Evolutionary conservation across 2,329 filamentous ascomycete species (phyloP).

Genomic region (Penicillium rolfsii): DNA sequence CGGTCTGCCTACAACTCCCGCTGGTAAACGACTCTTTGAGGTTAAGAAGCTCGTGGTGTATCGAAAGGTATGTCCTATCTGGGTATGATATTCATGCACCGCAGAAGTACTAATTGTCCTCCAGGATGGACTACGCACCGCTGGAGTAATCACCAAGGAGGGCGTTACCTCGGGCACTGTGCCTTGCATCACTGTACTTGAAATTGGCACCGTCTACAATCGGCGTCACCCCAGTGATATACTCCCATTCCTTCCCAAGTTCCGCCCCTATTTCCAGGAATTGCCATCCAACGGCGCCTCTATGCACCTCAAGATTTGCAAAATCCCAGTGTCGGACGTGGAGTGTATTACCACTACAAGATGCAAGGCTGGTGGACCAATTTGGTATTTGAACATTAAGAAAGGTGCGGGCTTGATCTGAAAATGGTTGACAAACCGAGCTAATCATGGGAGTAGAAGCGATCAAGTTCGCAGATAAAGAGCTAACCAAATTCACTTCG

Average conservation of each 20-base stretch:
- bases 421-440: constrained; percentile 7
- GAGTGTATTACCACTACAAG: constrained; percentile 79
- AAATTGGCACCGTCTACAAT: constrained; percentile 70
- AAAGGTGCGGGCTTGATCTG: constrained; percentile 49
- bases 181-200: constrained; percentile 75
- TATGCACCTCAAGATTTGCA: constrained; percentile 68
- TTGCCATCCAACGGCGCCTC: constrained; percentile 69
- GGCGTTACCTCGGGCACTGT: constrained; percentile 68
- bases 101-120: constrained; percentile 24
- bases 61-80: constrained; percentile 56
- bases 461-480: constrained; percentile 65
- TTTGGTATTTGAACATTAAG: constrained; percentile 54
- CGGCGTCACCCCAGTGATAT: constrained; percentile 80
- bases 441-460: constrained; percentile 46
- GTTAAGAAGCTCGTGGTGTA: constrained; percentile 80
- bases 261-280: constrained; percentile 68
- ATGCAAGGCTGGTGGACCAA: constrained; percentile 55
- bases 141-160: constrained; percentile 78
- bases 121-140: constrained; percentile 77
- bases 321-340: constrained; percentile 75
- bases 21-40: constrained; percentile 78
- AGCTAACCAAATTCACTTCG: constrained; percentile 69
- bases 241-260: constrained; percentile 76
- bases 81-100: neutral
- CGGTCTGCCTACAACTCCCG: constrained; percentile 74